Evolutionary conservation across 352 stramenopile genomes (phyloP).

Genomic region (Plasmopara viticola): DNA sequence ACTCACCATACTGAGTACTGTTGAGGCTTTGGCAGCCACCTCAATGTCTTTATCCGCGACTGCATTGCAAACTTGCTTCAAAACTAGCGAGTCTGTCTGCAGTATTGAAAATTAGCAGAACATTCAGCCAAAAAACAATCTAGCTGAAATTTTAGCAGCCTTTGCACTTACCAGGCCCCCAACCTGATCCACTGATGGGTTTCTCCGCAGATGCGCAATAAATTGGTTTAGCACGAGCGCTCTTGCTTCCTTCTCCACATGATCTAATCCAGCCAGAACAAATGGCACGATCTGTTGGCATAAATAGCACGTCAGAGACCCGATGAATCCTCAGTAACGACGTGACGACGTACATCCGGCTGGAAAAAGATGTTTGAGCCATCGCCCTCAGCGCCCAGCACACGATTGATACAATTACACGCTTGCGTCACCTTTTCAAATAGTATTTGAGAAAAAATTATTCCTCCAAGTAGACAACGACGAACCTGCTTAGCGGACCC

Average conservation of each 20-base stretch:
- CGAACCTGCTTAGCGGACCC: constrained; percentile 54
- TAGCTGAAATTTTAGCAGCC: neutral
- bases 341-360: constrained; percentile 34
- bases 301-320: constrained; percentile 1
- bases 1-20: constrained; percentile 53
- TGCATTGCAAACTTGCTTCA: constrained; percentile 51
- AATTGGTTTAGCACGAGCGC: constrained; percentile 70
- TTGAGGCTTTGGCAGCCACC: constrained; percentile 52
- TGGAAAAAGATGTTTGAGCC: constrained; percentile 64
- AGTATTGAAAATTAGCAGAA: constrained; percentile 6
- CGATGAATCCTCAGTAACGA: constrained; percentile 4
- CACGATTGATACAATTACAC: constrained; percentile 72
- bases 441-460: neutral
- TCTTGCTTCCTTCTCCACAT: constrained; percentile 52
- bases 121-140: neutral
- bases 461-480: neutral
- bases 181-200: constrained; percentile 45
- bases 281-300: constrained; percentile 59
- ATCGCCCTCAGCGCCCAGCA: constrained; percentile 48
- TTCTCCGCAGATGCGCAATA: constrained; percentile 47
- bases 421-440: constrained; percentile 52
- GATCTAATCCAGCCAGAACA: constrained; percentile 55
- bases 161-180: constrained; percentile 36
- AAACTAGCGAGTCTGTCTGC: constrained; percentile 39
- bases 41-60: constrained; percentile 69